These are phyloP conservation scores for Blastobotrys petasosporus DNA, from an alignment of 1,139 yeast genomes.

Conservation along the genomic window DNA sequence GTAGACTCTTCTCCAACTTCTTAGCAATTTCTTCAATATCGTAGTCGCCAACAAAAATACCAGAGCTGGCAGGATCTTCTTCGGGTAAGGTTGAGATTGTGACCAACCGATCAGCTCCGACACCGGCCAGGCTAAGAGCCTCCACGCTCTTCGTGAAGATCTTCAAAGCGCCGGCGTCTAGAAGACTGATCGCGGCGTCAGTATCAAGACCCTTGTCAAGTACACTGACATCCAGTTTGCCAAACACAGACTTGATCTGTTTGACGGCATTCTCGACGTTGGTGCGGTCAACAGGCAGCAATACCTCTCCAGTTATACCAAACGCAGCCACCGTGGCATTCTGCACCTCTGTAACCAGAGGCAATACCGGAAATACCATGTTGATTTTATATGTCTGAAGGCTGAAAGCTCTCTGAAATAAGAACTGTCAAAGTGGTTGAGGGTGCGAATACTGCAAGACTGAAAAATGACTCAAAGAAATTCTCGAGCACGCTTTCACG, in stretches of 20 bases:
- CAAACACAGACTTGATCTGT: conserved; percentile 11
- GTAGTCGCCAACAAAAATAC: conserved; percentile 1
- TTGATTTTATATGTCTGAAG: too few relatives aligned
- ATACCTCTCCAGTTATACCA: conserved; percentile 13
- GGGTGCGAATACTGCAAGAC: too few relatives aligned
- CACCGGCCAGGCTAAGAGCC: conserved; percentile 11
- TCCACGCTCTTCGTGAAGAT: conserved; percentile 7
- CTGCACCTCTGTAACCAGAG: conserved; percentile 9
- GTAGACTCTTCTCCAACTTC: conserved; percentile 11
- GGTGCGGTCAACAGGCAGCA: conserved; percentile 7
- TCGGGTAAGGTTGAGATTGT: not conserved
- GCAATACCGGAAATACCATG: conserved; percentile 14
- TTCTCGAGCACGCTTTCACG: too few relatives aligned
- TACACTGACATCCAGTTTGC: conserved; percentile 7
- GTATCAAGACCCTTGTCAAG: conserved; percentile 8
- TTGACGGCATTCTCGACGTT: not conserved
- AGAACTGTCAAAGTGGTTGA: too few relatives aligned
- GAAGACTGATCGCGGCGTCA: conserved; percentile 12
- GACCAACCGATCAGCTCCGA: conserved; percentile 11
- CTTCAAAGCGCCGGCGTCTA: conserved; percentile 14
- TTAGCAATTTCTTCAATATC: conserved; percentile 2
- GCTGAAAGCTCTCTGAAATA: too few relatives aligned
- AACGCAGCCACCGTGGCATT: conserved; percentile 7
- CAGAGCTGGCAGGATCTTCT: conserved; percentile 6
- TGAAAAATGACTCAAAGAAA: too few relatives aligned